Percentiles rank a stretch among this genome's conserved stretches.
Conservation (phyloP, 257 asterid species). For the Asclepias syriaca region DNA sequence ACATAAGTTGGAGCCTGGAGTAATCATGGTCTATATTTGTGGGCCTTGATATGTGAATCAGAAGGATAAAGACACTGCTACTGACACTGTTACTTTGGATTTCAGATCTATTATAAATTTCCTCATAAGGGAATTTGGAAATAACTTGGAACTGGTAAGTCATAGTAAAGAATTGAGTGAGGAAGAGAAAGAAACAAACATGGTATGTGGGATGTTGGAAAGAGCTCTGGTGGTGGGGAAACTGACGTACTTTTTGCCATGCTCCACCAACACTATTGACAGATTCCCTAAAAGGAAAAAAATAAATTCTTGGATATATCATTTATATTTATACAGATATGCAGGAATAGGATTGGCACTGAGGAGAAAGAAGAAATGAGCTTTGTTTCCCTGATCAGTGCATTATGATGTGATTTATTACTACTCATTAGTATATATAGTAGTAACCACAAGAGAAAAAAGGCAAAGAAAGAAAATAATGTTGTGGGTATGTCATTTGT, state of each 20-base stretch:
- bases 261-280: neutral
- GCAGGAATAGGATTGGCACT: too few species aligned
- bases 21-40: neutral
- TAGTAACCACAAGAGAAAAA: neutral
- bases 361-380: too few species aligned
- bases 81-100: neutral
- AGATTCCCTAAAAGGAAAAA: neutral
- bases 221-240: neutral
- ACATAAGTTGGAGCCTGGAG: neutral
- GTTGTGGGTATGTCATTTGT: neutral
- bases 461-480: too few species aligned
- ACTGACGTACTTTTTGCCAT: neutral
- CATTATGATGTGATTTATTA: too few species aligned
- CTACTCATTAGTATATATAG: neutral
- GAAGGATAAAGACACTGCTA: neutral
- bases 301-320: too few species aligned
- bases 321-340: too few species aligned
- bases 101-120: neutral
- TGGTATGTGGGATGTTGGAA: too few species aligned
- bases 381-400: neutral
- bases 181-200: neutral
- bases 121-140: too few species aligned
- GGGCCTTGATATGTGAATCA: neutral
- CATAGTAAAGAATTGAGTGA: neutral
- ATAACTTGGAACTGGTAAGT: neutral